These are phyloP conservation scores for Beauveria pseudobassiana DNA, from an alignment of 2,329 filamentous ascomycete genomes.

Conservation along the genomic window DNA sequence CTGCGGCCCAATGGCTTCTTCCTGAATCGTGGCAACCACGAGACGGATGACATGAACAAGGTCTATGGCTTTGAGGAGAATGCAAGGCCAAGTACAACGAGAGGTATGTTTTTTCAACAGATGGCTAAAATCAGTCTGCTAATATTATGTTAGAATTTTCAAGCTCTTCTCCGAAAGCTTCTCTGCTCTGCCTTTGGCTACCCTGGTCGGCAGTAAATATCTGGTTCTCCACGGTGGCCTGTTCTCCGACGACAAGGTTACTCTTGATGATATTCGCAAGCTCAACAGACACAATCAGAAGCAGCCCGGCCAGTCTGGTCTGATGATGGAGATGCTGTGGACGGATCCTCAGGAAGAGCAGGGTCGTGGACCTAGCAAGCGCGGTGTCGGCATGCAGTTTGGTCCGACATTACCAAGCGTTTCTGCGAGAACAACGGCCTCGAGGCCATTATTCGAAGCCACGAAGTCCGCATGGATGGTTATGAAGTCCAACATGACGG, in stretches of 20 bases:
- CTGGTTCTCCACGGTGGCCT: conserved; percentile 90
- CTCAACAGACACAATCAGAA: conserved; percentile 83
- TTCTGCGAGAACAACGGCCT: conserved; percentile 97
- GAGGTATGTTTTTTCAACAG: conserved; percentile 31
- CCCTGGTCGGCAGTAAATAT: conserved; percentile 83
- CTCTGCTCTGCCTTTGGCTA: conserved; percentile 86
- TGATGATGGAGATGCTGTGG: conserved; percentile 99
- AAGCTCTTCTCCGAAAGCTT: conserved; percentile 98
- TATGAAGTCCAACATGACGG: conserved; percentile 97
- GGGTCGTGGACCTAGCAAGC: conserved; percentile 89
- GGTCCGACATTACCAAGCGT: conserved; percentile 87
- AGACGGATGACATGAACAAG: conserved; percentile 98
- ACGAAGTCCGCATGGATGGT: conserved; percentile 98
- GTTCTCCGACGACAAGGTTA: conserved; percentile 91
- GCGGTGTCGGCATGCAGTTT: conserved; percentile 93
- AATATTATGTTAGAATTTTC: conserved; percentile 54
- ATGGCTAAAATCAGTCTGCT: neutral
- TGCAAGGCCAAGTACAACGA: conserved; percentile 98
- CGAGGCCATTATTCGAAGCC: conserved; percentile 90
- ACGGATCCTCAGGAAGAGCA: conserved; percentile 85
- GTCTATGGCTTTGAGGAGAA: conserved; percentile 97
- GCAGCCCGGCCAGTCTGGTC: conserved; percentile 83
- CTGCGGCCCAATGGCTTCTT: conserved; percentile 81
- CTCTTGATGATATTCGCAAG: conserved; percentile 88
- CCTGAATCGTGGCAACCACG: conserved; percentile 95